phyloP scores from a whole-genome alignment of 2,329 filamentous ascomycete genomes.

The Aspergillus jensenii region DNA sequence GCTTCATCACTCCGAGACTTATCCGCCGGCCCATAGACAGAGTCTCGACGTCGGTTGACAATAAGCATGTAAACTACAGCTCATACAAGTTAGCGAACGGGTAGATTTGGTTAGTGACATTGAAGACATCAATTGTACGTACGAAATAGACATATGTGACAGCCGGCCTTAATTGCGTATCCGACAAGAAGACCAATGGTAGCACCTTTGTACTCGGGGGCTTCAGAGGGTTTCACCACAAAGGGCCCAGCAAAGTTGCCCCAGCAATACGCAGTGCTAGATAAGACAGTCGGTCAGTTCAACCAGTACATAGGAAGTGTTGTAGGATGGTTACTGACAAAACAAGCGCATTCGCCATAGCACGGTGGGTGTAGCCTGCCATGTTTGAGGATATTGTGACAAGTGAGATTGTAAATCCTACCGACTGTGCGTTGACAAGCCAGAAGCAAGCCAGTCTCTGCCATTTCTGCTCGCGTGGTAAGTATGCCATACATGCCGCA shows the following conservation, averaged over 20 bases:
- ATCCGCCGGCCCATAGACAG: slow-evolving; percentile 34
- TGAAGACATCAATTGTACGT: slow-evolving; percentile 5
- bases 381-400: slow-evolving; percentile 39
- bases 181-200: slow-evolving; percentile 43
- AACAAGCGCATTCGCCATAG: slow-evolving; percentile 32
- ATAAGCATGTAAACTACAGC: slow-evolving; percentile 26
- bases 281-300: no score
- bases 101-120: no score
- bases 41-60: slow-evolving; percentile 34
- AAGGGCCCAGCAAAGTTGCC: slow-evolving; percentile 42
- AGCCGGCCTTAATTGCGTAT: slow-evolving; percentile 39
- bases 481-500: slow-evolving; percentile 35
- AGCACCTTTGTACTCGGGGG: slow-evolving; percentile 29
- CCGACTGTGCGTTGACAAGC: slow-evolving; percentile 40
- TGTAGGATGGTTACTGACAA: no score
- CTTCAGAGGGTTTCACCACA: slow-evolving; percentile 35
- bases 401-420: slow-evolving; percentile 38
- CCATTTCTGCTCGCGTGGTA: slow-evolving; percentile 35
- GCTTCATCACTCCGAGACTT: slow-evolving; percentile 38
- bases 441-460: slow-evolving; percentile 37
- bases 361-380: slow-evolving; percentile 39
- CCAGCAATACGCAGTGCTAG: slow-evolving; percentile 39
- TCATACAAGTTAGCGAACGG: no score
- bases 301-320: no score
- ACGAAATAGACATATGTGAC: slow-evolving; percentile 38